A percentile compares a stretch with the other conserved stretches of the same genome.
These are phyloP conservation scores for Mitragyna speciosa DNA, from an alignment of 257 asterid species.

Conservation along the genomic window DNA sequence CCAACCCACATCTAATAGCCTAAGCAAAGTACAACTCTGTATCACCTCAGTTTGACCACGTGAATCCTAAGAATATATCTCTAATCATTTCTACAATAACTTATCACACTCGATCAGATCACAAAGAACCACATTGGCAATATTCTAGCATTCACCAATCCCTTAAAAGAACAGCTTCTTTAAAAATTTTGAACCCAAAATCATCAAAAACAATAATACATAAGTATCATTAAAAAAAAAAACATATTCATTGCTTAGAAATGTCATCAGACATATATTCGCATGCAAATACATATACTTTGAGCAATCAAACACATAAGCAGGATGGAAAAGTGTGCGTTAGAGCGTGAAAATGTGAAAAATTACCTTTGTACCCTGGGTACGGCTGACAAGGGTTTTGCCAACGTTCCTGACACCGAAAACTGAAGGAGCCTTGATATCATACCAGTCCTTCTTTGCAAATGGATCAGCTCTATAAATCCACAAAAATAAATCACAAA, in stretches of 20 bases:
- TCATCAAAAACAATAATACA: not conserved
- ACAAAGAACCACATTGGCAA: not conserved
- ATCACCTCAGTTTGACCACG: not conserved
- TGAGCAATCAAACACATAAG: not conserved
- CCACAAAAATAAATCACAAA: not conserved
- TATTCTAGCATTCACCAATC: not conserved
- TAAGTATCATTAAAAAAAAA: not conserved
- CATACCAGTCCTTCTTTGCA: conserved; percentile 39
- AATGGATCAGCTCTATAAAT: conserved; percentile 29
- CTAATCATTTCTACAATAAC: not conserved
- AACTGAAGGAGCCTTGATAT: conserved; percentile 33
- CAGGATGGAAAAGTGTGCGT: not conserved
- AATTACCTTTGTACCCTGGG: conserved; percentile 40
- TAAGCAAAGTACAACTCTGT: not conserved
- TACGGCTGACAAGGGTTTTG: conserved; percentile 36
- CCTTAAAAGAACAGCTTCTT: not conserved
- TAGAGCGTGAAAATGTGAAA: not conserved
- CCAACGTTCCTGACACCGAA: conserved; percentile 27
- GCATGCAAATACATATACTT: not conserved
- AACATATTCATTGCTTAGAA: not conserved
- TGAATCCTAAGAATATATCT: not conserved
- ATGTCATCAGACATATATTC: not conserved
- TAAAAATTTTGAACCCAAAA: too few species aligned
- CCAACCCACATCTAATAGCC: not conserved
- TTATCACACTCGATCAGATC: not conserved